Evolutionary conservation across 208 protist species (phyloP), one percentile per base, ranked within the genome.

Genomic region (Crithidia acanthocephali): DNA sequence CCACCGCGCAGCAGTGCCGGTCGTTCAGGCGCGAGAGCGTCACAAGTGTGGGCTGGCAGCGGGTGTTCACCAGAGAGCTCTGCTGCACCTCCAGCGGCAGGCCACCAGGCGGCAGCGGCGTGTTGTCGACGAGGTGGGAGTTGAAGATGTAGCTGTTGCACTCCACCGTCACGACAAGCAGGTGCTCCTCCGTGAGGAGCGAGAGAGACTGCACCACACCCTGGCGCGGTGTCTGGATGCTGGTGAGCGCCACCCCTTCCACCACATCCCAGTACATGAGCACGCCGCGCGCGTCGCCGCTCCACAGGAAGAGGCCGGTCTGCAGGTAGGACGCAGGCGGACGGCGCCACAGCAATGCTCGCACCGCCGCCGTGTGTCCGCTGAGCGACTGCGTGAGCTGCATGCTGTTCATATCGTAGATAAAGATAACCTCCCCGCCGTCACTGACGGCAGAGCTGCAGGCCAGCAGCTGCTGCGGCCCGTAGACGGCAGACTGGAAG

Each of bases 211-310:
- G 80, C 48, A 95, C 70, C 10, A 80, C 65, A 11, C 76, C 68
- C 9, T 63, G 52, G 32, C 82, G 85, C 22, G 86, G 80, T 2
- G 85, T 76, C 52, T 81, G 52, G 32, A 95, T 59, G 11, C 64
- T 83, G 42, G 77, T 86, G 18, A 92, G 65, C 35, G 85, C 61
- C 5, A 90, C 71, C 16, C 85, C 90, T 52, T 90, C 85, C 18
- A 76, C 73, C 18, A 93, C 90, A 63, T 95, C 87, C 90, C 90
- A 95, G 51, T 90, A 80, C 56, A 84, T 71, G n/a, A 95, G 25
- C 15, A 69, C 59, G 8, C 90, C 90, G 7, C 25, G 33, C 28
- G 51, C 42, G 70, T 92, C 84, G 13, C 84, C 90, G 51, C 79
- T 92, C 51, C 85, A 76, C 30, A 95, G 73, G 57, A 91, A 88